Conservation (phyloP, 2,329 filamentous ascomycete genomes). For the Paraconiothyrium brasiliense region DNA sequence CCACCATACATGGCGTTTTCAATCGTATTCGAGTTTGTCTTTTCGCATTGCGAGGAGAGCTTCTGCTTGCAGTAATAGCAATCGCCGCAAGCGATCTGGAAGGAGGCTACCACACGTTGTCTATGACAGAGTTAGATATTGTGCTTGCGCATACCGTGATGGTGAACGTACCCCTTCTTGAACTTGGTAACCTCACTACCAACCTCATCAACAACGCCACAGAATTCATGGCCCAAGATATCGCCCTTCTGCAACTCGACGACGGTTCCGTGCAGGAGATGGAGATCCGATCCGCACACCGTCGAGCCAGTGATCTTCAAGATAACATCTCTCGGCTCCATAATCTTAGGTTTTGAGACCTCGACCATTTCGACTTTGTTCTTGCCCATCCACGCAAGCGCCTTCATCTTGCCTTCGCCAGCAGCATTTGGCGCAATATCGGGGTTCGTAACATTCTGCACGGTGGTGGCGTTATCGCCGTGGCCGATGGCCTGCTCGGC, state of each 20-base stretch:
- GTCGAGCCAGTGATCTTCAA: constrained; percentile 76
- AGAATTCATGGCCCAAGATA: constrained; percentile 63
- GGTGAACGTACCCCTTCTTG: constrained; percentile 48
- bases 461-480: constrained; percentile 68
- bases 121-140: constrained; percentile 20
- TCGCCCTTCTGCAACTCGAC: constrained; percentile 62
- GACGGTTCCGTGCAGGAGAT: constrained; percentile 61
- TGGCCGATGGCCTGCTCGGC: constrained; percentile 76
- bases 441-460: constrained; percentile 77
- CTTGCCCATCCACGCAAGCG: constrained; percentile 83
- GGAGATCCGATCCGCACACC: constrained; percentile 69
- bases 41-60: constrained; percentile 80
- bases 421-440: constrained; percentile 47
- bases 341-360: constrained; percentile 73
- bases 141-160: background rate
- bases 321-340: constrained; percentile 81
- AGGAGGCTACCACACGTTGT: constrained; percentile 79
- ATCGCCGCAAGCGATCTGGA: constrained; percentile 77
- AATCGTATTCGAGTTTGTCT: constrained; percentile 77
- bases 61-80: constrained; percentile 85
- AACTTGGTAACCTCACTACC: constrained; percentile 55
- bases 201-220: constrained; percentile 59
- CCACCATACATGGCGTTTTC: constrained; percentile 81
- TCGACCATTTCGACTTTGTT: constrained; percentile 77
- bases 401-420: constrained; percentile 76